These are phyloP conservation scores for Aquilaria malaccensis DNA, from an alignment of 345 rosid genomes.

Conservation along the genomic window DNA sequence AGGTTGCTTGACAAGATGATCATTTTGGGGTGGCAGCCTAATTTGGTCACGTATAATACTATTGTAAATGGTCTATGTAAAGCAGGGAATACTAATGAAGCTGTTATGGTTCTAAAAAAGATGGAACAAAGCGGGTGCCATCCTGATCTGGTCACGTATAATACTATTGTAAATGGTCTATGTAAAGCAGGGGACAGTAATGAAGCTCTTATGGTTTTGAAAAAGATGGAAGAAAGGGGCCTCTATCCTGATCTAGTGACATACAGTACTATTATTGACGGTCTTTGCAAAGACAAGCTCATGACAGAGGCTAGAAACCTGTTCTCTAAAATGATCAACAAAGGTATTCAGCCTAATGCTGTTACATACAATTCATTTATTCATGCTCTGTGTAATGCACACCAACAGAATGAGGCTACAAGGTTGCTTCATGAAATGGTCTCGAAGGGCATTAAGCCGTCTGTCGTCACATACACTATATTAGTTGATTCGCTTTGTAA, in stretches of 20 bases:
- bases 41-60: background rate
- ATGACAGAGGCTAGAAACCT: background rate
- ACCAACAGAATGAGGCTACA: background rate
- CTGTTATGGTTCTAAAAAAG: background rate
- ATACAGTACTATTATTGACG: background rate
- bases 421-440: constrained; percentile 5
- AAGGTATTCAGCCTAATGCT: background rate
- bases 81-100: background rate
- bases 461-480: constrained; percentile 8
- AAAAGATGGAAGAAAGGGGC: background rate
- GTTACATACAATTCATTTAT: background rate
- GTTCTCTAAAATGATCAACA: background rate
- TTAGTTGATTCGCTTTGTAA: constrained; percentile 12
- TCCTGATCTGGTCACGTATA: background rate
- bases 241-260: background rate
- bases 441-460: constrained; percentile 1
- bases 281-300: background rate
- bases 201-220: background rate
- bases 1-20: background rate
- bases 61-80: constrained; percentile 9
- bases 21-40: background rate
- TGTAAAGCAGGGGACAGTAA: background rate
- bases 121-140: background rate
- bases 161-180: background rate
- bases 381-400: background rate